phyloP scores from a whole-genome alignment of 1,284 basidiomycete genomes.

The Mycena citricolor region DNA sequence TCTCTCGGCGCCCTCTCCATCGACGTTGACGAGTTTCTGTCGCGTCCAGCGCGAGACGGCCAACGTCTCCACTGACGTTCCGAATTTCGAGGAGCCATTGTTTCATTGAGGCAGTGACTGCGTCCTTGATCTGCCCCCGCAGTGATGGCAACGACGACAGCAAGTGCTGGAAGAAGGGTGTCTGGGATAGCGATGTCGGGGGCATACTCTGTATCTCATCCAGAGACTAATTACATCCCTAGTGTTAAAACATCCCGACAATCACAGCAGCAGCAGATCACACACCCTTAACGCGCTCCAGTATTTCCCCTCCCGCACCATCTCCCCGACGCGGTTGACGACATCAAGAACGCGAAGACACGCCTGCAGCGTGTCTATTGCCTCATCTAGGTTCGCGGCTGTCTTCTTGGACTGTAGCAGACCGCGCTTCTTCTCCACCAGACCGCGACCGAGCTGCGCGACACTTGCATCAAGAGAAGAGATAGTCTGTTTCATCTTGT shows the following conservation, averaged over 20 bases:
- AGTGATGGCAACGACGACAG: conserved; percentile 90
- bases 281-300: conserved; percentile 94
- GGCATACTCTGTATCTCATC: conserved; percentile 94
- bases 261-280: conserved; percentile 35
- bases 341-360: conserved; percentile 92
- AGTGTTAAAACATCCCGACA: conserved; percentile 25
- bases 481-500: conserved; percentile 79
- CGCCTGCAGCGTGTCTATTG: conserved; percentile 91
- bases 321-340: conserved; percentile 89
- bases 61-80: conserved; percentile 86
- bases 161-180: conserved; percentile 91
- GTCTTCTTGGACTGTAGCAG: conserved; percentile 90
- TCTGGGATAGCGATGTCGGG: conserved; percentile 86
- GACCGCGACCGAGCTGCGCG: conserved; percentile 74
- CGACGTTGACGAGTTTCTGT: conserved; percentile 85
- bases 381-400: conserved; percentile 91
- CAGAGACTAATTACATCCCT: conserved; percentile 69
- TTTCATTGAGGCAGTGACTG: conserved; percentile 93
- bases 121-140: conserved; percentile 85
- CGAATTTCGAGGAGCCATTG: conserved; percentile 97
- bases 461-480: conserved; percentile 69
- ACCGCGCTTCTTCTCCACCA: conserved; percentile 90
- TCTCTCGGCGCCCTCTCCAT: conserved; percentile 83
- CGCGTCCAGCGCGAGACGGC: conserved; percentile 84
- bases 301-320: conserved; percentile 92